Evolutionary conservation across 441 rosid genomes (phyloP), one percentile per base, ranked within the genome.

Genomic region (Cnidoscolus chayamansa): DNA sequence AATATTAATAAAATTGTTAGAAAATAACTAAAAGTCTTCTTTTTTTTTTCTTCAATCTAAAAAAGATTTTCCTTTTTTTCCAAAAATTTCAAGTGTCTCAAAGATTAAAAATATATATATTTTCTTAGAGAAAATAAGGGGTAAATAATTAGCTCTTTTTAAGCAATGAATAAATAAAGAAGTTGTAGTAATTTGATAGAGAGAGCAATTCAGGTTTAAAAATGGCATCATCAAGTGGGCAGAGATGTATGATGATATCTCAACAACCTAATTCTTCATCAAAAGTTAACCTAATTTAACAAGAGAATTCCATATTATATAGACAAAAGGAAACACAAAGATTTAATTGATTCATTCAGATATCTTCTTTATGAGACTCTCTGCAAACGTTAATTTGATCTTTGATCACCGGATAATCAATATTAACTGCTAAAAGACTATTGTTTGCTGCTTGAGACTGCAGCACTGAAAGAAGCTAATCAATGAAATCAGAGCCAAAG

Each of bases 231-330:
- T 68, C 10, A 65, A 37, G 72, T 55, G 12, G 43, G 13, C 20
- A 7, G 50, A 35, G 53, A 60, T 62, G 4, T 20, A 55, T 50
- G 61, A 74, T 67, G 82, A 79, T 61, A 50, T 70, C 51, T 54
- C 77, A 81, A 71, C 84, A 73, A 71, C 75, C 63, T 68, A 50
- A 72, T 54, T 76, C 82, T 68, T 73, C 76, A 74, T 47, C 67
- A 48, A 72, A 74, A 72, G 72, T 81, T 79, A 76, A 81, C 84
- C 84, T 78, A 78, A 78, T 71, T 11, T 48, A 63, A 77, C 61
- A 76, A 66, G 73, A 25, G 25, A 25, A 25, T 25, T 25, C 25
- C 25, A 25, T 25, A 25, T 25, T 25, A 25, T 25, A 25, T 25
- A 25, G 12, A 66, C 50, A 75, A 12, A 20, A 63, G 40, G 16